These are phyloP conservation scores for Chalciporus sphaerocephalus DNA, from an alignment of 768 basidiomycete species.

Conservation along the genomic window DNA sequence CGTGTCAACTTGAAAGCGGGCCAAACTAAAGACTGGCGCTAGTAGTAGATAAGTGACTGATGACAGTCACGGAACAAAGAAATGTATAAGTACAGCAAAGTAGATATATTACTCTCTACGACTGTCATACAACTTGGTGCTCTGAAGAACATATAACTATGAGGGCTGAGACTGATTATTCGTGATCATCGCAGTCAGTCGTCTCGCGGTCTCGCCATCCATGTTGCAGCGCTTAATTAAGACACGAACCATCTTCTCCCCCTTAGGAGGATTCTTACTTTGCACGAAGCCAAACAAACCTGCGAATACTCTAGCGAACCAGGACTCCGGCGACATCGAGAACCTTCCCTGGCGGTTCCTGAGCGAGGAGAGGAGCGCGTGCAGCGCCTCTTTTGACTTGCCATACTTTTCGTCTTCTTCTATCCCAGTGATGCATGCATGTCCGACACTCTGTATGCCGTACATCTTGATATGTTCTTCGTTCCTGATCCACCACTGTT, in stretches of 20 bases:
- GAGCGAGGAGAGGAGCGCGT: constrained; percentile 15
- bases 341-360: constrained; percentile 18
- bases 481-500: constrained; percentile 35
- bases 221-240: constrained; percentile 28
- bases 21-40: too few relatives aligned
- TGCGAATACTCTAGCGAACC: constrained; percentile 21
- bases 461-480: constrained; percentile 19
- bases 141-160: neutral
- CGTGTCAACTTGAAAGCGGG: too few relatives aligned
- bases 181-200: constrained; percentile 14
- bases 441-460: constrained; percentile 29
- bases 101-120: neutral
- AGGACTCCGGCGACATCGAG: constrained; percentile 23
- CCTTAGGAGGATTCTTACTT: constrained; percentile 19
- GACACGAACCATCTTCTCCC: constrained; percentile 22
- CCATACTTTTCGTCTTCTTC: constrained; percentile 33
- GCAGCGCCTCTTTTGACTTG: constrained; percentile 29
- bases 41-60: too few relatives aligned
- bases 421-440: constrained; percentile 41
- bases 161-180: neutral
- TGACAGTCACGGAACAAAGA: neutral
- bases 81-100: neutral
- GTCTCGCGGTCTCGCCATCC: constrained; percentile 25
- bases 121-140: neutral
- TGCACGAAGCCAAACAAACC: constrained; percentile 21